Conservation (phyloP, 352 stramenopile species). For the Phytophthora uliginosa region DNA sequence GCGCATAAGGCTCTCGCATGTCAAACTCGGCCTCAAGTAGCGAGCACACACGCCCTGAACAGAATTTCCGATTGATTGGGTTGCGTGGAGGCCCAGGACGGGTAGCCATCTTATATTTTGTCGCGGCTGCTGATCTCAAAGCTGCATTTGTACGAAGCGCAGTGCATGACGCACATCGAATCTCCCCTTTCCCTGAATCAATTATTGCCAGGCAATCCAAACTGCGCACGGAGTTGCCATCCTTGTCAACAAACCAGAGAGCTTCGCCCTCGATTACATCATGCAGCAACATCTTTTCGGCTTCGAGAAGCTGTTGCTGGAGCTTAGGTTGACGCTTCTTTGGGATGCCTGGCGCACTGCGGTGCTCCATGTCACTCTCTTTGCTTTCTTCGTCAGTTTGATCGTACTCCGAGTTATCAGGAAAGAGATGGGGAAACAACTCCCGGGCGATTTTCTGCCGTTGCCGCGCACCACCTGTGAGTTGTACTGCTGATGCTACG, state of each 20-base stretch:
- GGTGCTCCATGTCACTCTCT: conserved; percentile 11
- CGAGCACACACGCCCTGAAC: conserved; percentile 58
- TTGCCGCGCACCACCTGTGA: conserved; percentile 72
- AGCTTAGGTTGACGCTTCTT: conserved; percentile 40
- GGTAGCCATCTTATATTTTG: conserved; percentile 51
- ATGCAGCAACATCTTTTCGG: conserved; percentile 74
- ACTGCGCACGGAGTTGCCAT: conserved; percentile 74
- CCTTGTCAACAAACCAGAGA: conserved; percentile 86
- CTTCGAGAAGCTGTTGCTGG: conserved; percentile 49
- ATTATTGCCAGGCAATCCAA: conserved; percentile 72
- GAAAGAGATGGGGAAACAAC: conserved; percentile 76
- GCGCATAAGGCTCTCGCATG: conserved; percentile 63
- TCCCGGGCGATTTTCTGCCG: conserved; percentile 75
- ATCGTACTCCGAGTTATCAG: conserved; percentile 24
- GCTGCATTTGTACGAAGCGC: conserved; percentile 61
- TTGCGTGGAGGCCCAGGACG: conserved; percentile 44
- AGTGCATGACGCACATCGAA: conserved; percentile 54
- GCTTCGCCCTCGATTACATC: conserved; percentile 80
- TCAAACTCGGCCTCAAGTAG: conserved; percentile 66
- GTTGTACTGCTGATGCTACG: conserved; percentile 62
- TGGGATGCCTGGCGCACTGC: not conserved
- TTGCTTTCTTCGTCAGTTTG: conserved; percentile 18
- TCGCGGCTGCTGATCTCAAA: conserved; percentile 51
- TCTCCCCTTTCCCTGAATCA: conserved; percentile 47
- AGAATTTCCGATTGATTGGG: conserved; percentile 71